Evolutionary conservation across 176 grass and related monocot genomes (phyloP), one percentile per base, ranked within the genome.

Genomic region (Hsuehochloa calcarea): DNA sequence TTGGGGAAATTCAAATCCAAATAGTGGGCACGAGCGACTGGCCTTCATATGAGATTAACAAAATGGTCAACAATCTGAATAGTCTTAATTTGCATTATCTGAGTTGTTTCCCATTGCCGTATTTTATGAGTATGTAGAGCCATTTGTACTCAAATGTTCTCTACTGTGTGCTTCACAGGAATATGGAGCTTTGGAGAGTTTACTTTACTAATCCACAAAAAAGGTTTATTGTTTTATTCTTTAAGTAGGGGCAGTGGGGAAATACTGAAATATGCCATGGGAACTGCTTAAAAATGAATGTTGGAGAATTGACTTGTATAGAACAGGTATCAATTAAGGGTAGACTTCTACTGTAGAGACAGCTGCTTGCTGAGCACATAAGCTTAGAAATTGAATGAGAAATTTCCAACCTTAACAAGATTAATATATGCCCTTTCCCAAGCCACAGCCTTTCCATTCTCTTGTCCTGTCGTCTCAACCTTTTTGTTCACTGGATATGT

Each of bases 401-500:
- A n/a, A 84, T 67, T 69, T 4, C 34, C 4, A 83, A 98, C 96
- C 93, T 95, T 91, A 44, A 95, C 86, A 83, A 98, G 91, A 70
- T 79, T 86, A 87, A 98, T 87, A 85, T 94, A 95, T 65, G 89
- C 93, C 63, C 92, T 88, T 92, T 98, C 96, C 96, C 96, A 98
- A 60, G 91, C 91, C 71, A 95, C 82, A 50, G 96, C 93, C 81
- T 87, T 94, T 82, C 70, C 90, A 85, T 94, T 93, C 68, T 91
- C 91, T 77, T 89, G 50, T 38, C 93, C 90, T 83, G 85, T 90
- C 75, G 88, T 85, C 51, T 94, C 91, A 87, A 93, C 66, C 80
- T 86, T 88, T 74, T 98, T 98, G 80, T 98, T 95, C 90, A 98
- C 96, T 44, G 93, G 96, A 95, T 98, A 98, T 85, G 96, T 95